Evolutionary conservation across 345 rosid species (phyloP), one percentile per base, ranked within the genome.

Genomic region (Gossypium mustelinum): DNA sequence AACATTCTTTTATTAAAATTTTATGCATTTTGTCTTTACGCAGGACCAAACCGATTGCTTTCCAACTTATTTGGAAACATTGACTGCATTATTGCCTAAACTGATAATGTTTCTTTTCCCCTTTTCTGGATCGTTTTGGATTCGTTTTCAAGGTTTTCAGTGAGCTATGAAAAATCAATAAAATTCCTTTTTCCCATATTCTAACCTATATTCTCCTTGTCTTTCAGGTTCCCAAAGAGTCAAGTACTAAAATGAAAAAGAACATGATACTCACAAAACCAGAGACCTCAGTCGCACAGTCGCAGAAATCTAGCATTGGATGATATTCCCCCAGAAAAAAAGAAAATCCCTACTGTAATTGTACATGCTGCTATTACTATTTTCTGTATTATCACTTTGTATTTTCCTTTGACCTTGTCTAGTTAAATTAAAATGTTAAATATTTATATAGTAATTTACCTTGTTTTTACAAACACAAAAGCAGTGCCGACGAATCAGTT

Each of bases 41-140:
- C 61, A 56, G 60, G 12, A 56, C 27, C 57, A 56, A 55, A 34
- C 63, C 74, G 18, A 25, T 24, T 48, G 67, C 56, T 76, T 79
- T 76, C 74, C 80, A 41, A 64, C 72, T 74, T 73, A 63, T 44
- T 78, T 55, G 78, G 70, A 78, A 76, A 47, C 41, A 61, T 61
- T 63, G 65, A 24, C 56, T 20, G 47, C 70, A 68, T 70, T 45
- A 50, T 56, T 70, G 22, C 61, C 9, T 4, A 73, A 73, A 62
- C 45, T 62, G 59, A 73, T 74, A 55, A 34, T 18, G 8, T 13
- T 68, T 16, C 55, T 63, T 51, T 74, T 63, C 50, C 12, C 51
- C n/a, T 43, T 29, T 64, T 25, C n/a, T 9, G 47, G 11, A 52
- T 69, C 60, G 39, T 59, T 34, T 51, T 50, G 58, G 43, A 69